Base-by-base conservation (phyloP, 1,139 yeast genomes). In the Neolecta irregularis region DNA sequence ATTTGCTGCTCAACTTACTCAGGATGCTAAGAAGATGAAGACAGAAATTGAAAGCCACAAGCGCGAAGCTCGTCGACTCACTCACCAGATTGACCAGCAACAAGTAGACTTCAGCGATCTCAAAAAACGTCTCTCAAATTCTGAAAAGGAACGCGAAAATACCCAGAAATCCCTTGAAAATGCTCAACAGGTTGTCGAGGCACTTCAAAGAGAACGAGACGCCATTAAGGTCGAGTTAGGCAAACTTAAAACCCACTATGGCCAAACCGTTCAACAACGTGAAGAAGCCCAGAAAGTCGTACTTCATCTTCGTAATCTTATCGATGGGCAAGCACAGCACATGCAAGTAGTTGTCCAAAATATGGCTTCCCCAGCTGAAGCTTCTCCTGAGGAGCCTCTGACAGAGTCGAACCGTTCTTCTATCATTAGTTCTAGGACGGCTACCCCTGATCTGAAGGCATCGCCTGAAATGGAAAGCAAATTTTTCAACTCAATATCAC, bases 1-100 rank as follows among this genome's bases (percentile, higher is more conserved):
- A 2, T 19, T 36, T 13, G 38, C 38, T 3, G 33, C 32, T 15
- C 33, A 32, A 6, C 28, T 36, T 24, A 32, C 38, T 8, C 29
- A 32, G 23, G 34, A 36, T 18, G 29, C 38, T 13, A 23, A 32
- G 11, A 35, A 36, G 29, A 30, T 36, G 31, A 36, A 36, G 24
- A 9, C 23, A 19, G 32, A 26, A 30, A 36, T 36, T 15, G 35
- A 36, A 18, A 8, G n/a, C 11, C 30, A 36, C 38, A 36, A 32
- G 30, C 26, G 20, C 9, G 38, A 36, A 18, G 32, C 32, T 25
- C 22, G 30, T 22, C 24, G 26, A 26, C 28, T 35, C 19, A 35
- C 26, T 11, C 24, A 16, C 12, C 24, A 21, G 11, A 35, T 35
- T 21, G 22, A 28, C 18, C 28, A 31, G n/a, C 20, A 26, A 3